These are phyloP conservation scores for Hordeum vulgare DNA, from an alignment of 176 grass and related monocot genomes.

Conservation along the genomic window MorexV3_pseudomolecules_assembly NC_058522.1:535756673-535757172, in stretches of 20 bases:
- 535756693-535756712: neutral
- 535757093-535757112: neutral
- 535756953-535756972: neutral
- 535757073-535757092: neutral
- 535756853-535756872: neutral
- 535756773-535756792: neutral
- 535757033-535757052: neutral
- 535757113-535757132: neutral
- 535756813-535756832: neutral
- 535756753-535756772: constrained; percentile 8
- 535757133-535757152: neutral
- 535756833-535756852: no score
- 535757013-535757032: no score
- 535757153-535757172: no score
- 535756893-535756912: no score
- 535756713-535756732: neutral
- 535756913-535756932: neutral
- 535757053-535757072: neutral
- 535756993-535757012: no score
- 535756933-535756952: neutral
- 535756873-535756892: neutral
- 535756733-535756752: neutral
- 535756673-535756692: neutral
- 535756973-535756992: no score
- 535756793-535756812: neutral